These are phyloP conservation scores for Aspergillus aculeatinus DNA, from an alignment of 2,329 filamentous ascomycete species.

Conservation along the genomic window DNA sequence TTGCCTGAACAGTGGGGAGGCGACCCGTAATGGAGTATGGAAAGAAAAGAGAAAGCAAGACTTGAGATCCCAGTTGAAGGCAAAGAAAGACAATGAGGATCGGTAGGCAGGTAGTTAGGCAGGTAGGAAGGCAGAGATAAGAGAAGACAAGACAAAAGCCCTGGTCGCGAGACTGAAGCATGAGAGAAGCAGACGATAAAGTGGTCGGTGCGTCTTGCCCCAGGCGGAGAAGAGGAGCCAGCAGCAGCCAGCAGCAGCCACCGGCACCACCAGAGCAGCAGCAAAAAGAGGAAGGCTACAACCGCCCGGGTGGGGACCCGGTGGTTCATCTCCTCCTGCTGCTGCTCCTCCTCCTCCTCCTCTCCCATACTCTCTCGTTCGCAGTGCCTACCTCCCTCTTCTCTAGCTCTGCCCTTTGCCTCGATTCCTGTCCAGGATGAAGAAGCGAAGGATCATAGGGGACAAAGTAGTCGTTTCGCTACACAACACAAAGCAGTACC, in stretches of 20 bases:
- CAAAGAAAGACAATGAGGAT: not conserved
- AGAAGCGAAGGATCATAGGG: not conserved
- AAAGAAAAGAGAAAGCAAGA: no score
- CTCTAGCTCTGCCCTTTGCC: not conserved
- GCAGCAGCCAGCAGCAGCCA: not conserved
- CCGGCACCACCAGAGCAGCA: no score
- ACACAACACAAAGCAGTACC: slow-evolving; percentile 1
- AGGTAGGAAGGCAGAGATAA: not conserved
- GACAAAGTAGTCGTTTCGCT: not conserved
- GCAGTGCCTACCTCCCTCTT: no score
- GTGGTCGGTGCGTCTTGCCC: not conserved
- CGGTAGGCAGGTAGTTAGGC: no score
- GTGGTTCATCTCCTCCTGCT: not conserved
- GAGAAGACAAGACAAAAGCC: no score
- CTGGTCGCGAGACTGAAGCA: not conserved
- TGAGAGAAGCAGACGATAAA: not conserved
- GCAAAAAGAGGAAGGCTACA: not conserved
- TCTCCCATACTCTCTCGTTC: not conserved
- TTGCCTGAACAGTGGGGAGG: not conserved
- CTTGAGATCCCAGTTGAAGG: no score
- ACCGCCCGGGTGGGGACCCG: not conserved
- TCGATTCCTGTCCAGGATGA: not conserved
- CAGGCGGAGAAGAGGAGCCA: not conserved
- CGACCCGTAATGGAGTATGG: no score
- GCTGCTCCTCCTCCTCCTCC: not conserved